phyloP scores from a whole-genome alignment of 352 stramenopile genomes.

The Globisporangium yorkense region DNA sequence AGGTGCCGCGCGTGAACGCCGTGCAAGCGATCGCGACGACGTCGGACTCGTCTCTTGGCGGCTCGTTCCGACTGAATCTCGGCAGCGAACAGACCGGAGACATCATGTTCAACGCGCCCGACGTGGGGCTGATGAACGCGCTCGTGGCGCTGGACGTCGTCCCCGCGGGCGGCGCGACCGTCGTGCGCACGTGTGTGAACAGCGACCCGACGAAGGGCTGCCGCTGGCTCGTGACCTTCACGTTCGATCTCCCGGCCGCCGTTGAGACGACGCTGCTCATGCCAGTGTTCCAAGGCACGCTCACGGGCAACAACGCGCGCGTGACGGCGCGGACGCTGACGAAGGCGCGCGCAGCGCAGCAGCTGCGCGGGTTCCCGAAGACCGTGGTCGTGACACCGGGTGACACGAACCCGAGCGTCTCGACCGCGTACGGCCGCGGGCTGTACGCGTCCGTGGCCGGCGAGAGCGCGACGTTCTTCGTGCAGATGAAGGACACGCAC shows the following conservation, averaged over 20 bases:
- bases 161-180: constrained; percentile 18
- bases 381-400: constrained; percentile 44
- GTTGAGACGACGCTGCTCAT: constrained; percentile 7
- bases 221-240: constrained; percentile 66
- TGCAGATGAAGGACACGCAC: constrained; percentile 82
- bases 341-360: constrained; percentile 16
- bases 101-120: constrained; percentile 48
- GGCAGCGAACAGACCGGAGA: constrained; percentile 32
- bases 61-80: constrained; percentile 60
- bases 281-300: constrained; percentile 46
- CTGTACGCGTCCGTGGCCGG: constrained; percentile 55
- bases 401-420: constrained; percentile 63
- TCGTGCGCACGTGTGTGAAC: constrained; percentile 29
- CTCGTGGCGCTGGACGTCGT: constrained; percentile 73
- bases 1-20: constrained; percentile 60
- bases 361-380: constrained; percentile 65
- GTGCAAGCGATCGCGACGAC: constrained; percentile 64
- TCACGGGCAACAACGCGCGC: constrained; percentile 68
- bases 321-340: constrained; percentile 33
- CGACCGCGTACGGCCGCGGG: constrained; percentile 55
- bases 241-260: constrained; percentile 12
- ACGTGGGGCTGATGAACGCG: constrained; percentile 32
- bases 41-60: constrained; percentile 45
- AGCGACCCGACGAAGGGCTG: constrained; percentile 49
- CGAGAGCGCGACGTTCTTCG: constrained; percentile 44